phyloP scores from a whole-genome alignment of 179 eudicot species.

The Corrigiola litoralis region DNA sequence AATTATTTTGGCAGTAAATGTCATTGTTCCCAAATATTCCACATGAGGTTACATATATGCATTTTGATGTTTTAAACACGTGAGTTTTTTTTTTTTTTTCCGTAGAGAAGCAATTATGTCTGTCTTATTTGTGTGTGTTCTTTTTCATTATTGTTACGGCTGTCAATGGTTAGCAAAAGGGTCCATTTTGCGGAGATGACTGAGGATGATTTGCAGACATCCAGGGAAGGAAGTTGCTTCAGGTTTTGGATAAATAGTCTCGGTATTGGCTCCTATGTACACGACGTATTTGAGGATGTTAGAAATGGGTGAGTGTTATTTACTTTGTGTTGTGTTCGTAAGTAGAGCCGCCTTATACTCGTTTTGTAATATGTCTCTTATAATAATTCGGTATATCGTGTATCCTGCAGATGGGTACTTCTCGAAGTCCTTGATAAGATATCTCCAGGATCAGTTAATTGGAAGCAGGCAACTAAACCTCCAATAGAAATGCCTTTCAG shows the following conservation, averaged over 20 bases:
- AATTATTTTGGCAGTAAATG: no score
- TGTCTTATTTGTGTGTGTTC: no score
- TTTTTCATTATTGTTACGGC: no score
- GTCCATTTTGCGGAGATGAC: slow-evolving; percentile 83
- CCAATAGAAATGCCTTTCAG: slow-evolving; percentile 78
- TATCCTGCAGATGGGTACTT: slow-evolving; percentile 51
- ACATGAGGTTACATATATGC: no score
- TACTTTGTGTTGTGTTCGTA: not conserved
- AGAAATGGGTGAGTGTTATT: slow-evolving; percentile 59
- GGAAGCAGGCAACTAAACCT: slow-evolving; percentile 77
- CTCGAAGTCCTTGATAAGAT: slow-evolving; percentile 61
- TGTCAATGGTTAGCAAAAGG: slow-evolving; percentile 61
- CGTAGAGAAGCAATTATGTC: no score
- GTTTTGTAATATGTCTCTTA: not conserved
- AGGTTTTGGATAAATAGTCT: slow-evolving; percentile 87
- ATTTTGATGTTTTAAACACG: no score
- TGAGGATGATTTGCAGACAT: slow-evolving; percentile 72
- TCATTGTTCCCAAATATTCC: no score
- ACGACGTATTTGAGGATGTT: slow-evolving; percentile 79
- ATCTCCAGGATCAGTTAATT: slow-evolving; percentile 63
- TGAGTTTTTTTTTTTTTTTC: no score
- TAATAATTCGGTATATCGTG: not conserved
- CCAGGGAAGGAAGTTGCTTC: slow-evolving; percentile 81
- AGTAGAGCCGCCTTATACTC: not conserved
- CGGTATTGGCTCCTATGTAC: slow-evolving; percentile 59